Evolutionary conservation across 148 eudicot genomes (phyloP).

Genomic region (Cornus suecica): DNA sequence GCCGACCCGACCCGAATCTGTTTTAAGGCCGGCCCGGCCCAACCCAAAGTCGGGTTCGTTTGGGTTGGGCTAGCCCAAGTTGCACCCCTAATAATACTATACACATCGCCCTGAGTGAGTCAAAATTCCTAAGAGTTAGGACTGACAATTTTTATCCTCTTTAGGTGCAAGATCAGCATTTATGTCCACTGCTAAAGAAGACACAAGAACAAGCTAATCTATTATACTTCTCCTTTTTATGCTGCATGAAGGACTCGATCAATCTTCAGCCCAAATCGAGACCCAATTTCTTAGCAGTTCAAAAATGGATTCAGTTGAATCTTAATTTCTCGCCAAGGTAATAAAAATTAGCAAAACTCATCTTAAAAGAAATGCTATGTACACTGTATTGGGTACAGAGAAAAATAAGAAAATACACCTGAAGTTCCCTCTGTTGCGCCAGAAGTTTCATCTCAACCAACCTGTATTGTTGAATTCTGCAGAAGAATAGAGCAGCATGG

Average conservation of each 20-base stretch:
- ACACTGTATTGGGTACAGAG: background rate
- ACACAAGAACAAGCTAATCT: background rate
- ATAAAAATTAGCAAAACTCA: background rate
- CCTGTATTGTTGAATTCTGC: conserved; percentile 85
- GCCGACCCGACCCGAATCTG: too few relatives aligned
- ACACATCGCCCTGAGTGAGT: background rate
- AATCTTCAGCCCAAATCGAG: background rate
- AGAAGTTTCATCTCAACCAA: conserved; percentile 85
- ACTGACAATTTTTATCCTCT: background rate
- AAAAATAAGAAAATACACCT: conserved; percentile 37
- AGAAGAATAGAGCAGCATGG: conserved; percentile 3
- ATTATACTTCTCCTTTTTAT: background rate
- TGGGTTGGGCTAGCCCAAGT: too few relatives aligned
- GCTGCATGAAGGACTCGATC: background rate
- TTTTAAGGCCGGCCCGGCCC: too few relatives aligned
- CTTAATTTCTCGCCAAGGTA: background rate
- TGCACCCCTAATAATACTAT: too few relatives aligned
- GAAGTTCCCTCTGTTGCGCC: conserved; percentile 90
- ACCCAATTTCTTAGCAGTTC: background rate
- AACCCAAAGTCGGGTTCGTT: too few relatives aligned
- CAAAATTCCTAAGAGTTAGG: background rate
- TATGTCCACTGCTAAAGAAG: background rate
- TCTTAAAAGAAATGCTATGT: background rate
- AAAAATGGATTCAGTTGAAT: background rate
- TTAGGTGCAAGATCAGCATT: background rate